Percentiles rank a stretch among this genome's conserved stretches.
Conservation (phyloP, 2,329 filamentous ascomycete genomes). For the Myriosclerotinia duriaeana region DNA sequence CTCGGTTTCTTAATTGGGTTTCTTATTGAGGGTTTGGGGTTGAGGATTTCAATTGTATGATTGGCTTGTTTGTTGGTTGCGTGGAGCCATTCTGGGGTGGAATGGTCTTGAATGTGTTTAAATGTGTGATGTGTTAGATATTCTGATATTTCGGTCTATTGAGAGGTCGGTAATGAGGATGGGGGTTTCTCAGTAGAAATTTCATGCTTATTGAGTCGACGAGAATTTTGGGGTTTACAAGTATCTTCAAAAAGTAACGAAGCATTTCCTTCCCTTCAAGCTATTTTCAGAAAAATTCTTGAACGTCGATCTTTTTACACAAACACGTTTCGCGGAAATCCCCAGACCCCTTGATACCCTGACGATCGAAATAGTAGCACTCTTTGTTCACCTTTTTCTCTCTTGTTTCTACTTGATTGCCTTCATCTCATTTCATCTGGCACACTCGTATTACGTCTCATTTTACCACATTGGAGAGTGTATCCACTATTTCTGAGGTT, state of each 20-base stretch:
- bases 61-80: not conserved
- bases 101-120: not conserved
- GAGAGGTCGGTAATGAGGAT: not conserved
- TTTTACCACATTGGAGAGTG: not conserved
- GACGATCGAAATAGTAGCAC: not conserved
- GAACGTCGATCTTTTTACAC: not conserved
- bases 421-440: not conserved
- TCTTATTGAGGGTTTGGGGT: conserved; percentile 16
- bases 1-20: not conserved
- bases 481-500: too few species aligned
- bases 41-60: not conserved
- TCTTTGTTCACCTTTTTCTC: not conserved
- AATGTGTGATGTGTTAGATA: not conserved
- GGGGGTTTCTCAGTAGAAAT: too few species aligned
- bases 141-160: not conserved
- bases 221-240: not conserved
- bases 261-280: too few species aligned
- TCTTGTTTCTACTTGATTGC: not conserved
- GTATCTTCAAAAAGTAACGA: not conserved
- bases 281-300: not conserved
- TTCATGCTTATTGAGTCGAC: not conserved
- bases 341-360: not conserved
- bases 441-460: conserved; percentile 11
- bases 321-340: not conserved
- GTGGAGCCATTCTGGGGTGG: not conserved